Conservation (phyloP, 257 asterid genomes). For the Nicotiana paniculata region DNA sequence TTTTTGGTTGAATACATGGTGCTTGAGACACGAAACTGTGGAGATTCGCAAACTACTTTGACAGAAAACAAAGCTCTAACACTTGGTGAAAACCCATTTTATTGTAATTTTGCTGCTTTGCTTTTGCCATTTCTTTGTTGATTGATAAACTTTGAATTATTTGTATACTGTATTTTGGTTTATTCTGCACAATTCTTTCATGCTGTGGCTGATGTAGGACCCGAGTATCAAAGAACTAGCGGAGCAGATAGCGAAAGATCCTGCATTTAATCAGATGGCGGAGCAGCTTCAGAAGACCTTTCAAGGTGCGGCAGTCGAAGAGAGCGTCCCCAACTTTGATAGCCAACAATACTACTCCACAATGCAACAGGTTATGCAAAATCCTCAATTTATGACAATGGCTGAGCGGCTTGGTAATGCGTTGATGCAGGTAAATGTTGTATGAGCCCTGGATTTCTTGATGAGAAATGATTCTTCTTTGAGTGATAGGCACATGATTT, state of each 20-base stretch:
- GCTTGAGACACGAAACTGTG: neutral
- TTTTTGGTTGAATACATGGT: neutral
- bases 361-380: slow-evolving; percentile 99
- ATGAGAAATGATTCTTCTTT: neutral
- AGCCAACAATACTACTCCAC: slow-evolving; percentile 76
- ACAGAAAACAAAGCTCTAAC: neutral
- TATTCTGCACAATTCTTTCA: neutral
- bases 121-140: neutral
- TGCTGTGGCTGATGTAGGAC: slow-evolving; percentile 38
- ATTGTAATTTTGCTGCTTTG: neutral
- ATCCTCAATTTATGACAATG: slow-evolving; percentile 94
- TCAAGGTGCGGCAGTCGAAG: slow-evolving; percentile 72
- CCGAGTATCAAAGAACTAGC: slow-evolving; percentile 96
- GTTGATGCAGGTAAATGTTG: slow-evolving; percentile 64
- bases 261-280: slow-evolving; percentile 93
- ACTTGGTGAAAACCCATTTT: neutral
- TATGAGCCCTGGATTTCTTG: slow-evolving; percentile 7
- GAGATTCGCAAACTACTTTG: neutral
- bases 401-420: slow-evolving; percentile 93
- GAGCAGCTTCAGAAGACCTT: slow-evolving; percentile 93
- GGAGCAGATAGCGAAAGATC: slow-evolving; percentile 89
- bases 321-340: slow-evolving; percentile 75
- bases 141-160: neutral
- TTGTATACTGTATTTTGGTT: neutral
- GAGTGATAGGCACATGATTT: neutral